Base-by-base conservation (phyloP, 1,284 basidiomycete species). In the Leccinum cinnamomeum region DNA sequence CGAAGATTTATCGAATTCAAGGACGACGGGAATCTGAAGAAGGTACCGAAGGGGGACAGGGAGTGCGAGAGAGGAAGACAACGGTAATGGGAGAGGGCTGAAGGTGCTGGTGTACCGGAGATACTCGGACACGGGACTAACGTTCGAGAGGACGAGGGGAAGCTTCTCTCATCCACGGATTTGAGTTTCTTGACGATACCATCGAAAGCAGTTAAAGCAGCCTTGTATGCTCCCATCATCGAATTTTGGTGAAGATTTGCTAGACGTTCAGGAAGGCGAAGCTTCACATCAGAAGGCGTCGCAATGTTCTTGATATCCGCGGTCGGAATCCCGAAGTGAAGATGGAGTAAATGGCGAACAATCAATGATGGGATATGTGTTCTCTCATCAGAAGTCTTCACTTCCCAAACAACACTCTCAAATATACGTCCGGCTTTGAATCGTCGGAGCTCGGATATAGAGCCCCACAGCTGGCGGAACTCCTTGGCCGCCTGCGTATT, bases 351-450 rank as follows among this genome's bases (percentile, higher is more conserved):
- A 75, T 95, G 88, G 28, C 80, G 77, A 12, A 95, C 84, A 67
- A 98, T 86, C 72, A 85, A 82, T 7, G 82, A 78, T 0, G 95
- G 94, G 46, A 99, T 89, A 57, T 89, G 84, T 2, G 86, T 82
- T 7, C 92, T 88, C 65, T 95, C 93, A 64, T 94, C 92, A 0
- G 82, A 80, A 5, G 81, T 87, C 65, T 82, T 82, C 14, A 90
- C 84, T 7, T 91, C 85, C 97, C 97, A 99, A 0, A 98, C 95
- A 12, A 99, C 94, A 72, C 92, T 95, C 76, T 98, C 94, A 7
- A 86, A 75, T 65, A 99, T 98, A 5, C 90, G 84, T 0, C 97
- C 97, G 71, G 99, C 96, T 75, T 98, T 96, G 83, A 99, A 99
- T 18, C 97, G 86, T n/a, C 97, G 86, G 20, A 98, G 80, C 74